phyloP scores from a whole-genome alignment of 176 grass and related monocot genomes.

The Elaeis guineensis region DNA sequence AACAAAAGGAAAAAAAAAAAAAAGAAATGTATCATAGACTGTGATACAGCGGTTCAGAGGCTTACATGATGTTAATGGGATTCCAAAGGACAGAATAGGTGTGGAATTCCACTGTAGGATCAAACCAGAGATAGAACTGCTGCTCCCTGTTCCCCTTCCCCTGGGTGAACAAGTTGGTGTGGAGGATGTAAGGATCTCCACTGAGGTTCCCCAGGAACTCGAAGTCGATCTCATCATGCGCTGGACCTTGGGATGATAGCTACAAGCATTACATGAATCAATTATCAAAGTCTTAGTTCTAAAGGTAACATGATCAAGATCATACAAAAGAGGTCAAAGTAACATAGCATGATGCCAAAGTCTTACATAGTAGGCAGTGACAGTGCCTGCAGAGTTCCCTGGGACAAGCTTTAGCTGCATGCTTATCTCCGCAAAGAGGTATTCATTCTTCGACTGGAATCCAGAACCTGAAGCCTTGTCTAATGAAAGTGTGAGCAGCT shows the following conservation, averaged over 20 bases:
- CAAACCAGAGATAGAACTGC: slow-evolving; percentile 85
- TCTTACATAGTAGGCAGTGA: slow-evolving; percentile 75
- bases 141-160: slow-evolving; percentile 60
- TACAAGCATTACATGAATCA: background rate
- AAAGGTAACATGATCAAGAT: too few species aligned
- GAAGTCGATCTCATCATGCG: slow-evolving; percentile 83
- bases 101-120: slow-evolving; percentile 72
- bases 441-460: slow-evolving; percentile 57
- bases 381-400: slow-evolving; percentile 79
- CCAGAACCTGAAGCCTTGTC: slow-evolving; percentile 52
- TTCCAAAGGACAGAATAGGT: slow-evolving; percentile 81
- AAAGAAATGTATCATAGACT: too few species aligned
- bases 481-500: slow-evolving; percentile 25
- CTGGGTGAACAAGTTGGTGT: slow-evolving; percentile 60
- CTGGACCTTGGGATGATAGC: slow-evolving; percentile 48
- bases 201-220: slow-evolving; percentile 76
- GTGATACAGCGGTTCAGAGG: too few species aligned
- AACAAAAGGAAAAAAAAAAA: too few species aligned
- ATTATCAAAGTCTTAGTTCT: too few species aligned
- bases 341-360: background rate
- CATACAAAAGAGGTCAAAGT: background rate
- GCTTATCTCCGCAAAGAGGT: slow-evolving; percentile 51
- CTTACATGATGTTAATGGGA: slow-evolving; percentile 53
- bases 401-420: slow-evolving; percentile 68
- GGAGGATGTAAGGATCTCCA: slow-evolving; percentile 61